Conservation (phyloP, 1,139 yeast species). For the Geotrichum restrictum region DNA sequence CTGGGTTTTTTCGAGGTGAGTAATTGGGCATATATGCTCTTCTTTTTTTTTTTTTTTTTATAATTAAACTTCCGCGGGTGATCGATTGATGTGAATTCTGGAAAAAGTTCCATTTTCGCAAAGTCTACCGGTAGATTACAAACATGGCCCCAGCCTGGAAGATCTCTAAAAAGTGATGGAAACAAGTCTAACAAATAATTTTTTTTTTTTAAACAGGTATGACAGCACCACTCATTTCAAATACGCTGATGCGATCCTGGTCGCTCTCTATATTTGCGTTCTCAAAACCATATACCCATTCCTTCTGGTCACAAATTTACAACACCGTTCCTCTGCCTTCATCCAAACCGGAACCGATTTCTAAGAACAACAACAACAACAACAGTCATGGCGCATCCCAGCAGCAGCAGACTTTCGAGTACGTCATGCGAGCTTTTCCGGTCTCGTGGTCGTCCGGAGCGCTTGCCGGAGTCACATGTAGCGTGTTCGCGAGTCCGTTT, state of each 20-base stretch:
- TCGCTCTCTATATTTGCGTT: conserved; percentile 64
- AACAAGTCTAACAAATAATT: conserved; percentile 3
- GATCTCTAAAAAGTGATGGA: too few relatives aligned
- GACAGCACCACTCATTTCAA: conserved; percentile 32
- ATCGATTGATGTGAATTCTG: too few relatives aligned
- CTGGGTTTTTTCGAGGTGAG: conserved; percentile 74
- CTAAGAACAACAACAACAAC: not conserved
- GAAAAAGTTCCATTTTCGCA: too few relatives aligned
- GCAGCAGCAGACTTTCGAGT: conserved; percentile 16
- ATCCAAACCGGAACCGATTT: not conserved
- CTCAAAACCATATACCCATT: conserved; percentile 46
- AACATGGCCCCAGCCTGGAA: too few relatives aligned
- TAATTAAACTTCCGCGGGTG: too few relatives aligned
- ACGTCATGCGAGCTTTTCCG: conserved; percentile 54
- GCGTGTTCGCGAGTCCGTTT: conserved; percentile 75
- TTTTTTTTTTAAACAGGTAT: conserved; percentile 17
- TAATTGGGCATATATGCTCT: conserved; percentile 21
- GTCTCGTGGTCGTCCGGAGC: conserved; percentile 64
- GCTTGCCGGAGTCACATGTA: conserved; percentile 61
- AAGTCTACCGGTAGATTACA: too few relatives aligned
- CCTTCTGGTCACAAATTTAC: conserved; percentile 28
- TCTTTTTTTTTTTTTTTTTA: conserved; percentile 3
- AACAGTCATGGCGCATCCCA: conserved; percentile 2
- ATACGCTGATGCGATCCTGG: conserved; percentile 31
- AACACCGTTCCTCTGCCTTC: conserved; percentile 13